Evolutionary conservation across 2,329 filamentous ascomycete genomes (phyloP).

Genomic region (Domatiomyces globalis): DNA sequence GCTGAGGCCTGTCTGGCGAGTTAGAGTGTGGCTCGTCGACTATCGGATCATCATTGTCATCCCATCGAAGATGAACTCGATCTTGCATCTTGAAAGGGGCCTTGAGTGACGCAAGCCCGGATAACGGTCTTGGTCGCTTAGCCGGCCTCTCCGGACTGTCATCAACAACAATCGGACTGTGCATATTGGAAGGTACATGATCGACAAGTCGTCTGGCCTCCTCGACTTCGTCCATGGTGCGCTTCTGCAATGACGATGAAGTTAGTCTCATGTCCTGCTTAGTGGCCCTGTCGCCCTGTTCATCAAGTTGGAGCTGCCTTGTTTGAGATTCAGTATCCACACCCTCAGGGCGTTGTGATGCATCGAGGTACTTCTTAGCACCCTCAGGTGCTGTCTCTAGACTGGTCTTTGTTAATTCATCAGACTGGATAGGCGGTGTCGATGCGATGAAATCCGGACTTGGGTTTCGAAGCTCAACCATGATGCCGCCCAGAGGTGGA

Average conservation of each 20-base stretch:
- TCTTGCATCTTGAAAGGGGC: not conserved
- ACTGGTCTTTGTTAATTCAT: not conserved
- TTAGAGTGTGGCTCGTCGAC: not conserved
- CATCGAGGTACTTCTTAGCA: not conserved
- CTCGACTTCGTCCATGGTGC: not conserved
- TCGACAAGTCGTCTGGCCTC: not conserved
- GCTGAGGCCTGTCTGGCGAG: not conserved
- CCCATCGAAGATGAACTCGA: not conserved
- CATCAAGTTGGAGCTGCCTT: not conserved
- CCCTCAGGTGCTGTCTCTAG: not conserved
- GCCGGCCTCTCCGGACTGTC: not conserved
- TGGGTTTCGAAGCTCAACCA: constrained; percentile 8
- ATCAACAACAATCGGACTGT: not conserved
- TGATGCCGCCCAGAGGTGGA: constrained; percentile 13
- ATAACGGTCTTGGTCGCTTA: not conserved
- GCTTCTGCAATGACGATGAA: not conserved
- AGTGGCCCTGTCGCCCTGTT: not conserved
- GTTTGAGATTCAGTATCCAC: not conserved
- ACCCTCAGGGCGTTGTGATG: not conserved
- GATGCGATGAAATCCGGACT: not conserved
- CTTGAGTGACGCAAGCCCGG: not conserved
- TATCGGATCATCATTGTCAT: not conserved
- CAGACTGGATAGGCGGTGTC: not conserved
- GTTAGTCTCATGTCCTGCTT: not conserved
- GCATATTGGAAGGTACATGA: not conserved